A percentile compares a stretch with the other conserved stretches of the same genome.
phyloP scores from a whole-genome alignment of 768 basidiomycete genomes.

The Thelephora aurantiotincta region DNA sequence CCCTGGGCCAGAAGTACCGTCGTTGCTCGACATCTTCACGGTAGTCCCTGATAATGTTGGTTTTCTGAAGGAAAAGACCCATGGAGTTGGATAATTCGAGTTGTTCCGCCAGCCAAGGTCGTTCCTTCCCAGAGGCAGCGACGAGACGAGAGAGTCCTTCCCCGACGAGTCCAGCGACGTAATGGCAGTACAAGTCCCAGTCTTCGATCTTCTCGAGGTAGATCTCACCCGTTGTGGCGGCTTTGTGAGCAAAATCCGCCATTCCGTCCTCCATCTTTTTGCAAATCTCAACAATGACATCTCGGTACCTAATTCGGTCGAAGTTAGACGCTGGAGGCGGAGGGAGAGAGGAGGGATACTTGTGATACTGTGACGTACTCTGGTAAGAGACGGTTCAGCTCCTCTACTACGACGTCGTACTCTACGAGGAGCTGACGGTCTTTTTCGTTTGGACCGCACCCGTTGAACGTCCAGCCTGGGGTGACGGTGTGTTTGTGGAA shows the following conservation, averaged over 20 bases:
- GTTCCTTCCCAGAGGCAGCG: conserved; percentile 75
- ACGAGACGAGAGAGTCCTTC: conserved; percentile 88
- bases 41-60: conserved; percentile 94
- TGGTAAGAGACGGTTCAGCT: conserved; percentile 55
- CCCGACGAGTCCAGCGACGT: conserved; percentile 94
- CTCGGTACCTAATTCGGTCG: conserved; percentile 39
- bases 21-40: conserved; percentile 79
- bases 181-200: conserved; percentile 97
- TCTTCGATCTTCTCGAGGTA: conserved; percentile 68
- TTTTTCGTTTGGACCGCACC: conserved; percentile 74
- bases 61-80: conserved; percentile 95
- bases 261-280: conserved; percentile 88
- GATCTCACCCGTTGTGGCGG: conserved; percentile 52
- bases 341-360: conserved; percentile 1
- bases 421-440: conserved; percentile 77
- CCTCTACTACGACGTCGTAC: conserved; percentile 69
- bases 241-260: conserved; percentile 88
- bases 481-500: conserved; percentile 72
- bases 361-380: conserved; percentile 28
- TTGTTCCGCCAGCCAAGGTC: conserved; percentile 55
- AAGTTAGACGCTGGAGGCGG: background rate
- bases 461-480: conserved; percentile 79
- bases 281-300: conserved; percentile 71
- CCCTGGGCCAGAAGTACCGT: conserved; percentile 89
- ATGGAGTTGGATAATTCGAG: conserved; percentile 86